These are phyloP conservation scores for Fusarium sublunatum DNA, from an alignment of 2,329 filamentous ascomycete genomes.

Conservation along the genomic window DNA sequence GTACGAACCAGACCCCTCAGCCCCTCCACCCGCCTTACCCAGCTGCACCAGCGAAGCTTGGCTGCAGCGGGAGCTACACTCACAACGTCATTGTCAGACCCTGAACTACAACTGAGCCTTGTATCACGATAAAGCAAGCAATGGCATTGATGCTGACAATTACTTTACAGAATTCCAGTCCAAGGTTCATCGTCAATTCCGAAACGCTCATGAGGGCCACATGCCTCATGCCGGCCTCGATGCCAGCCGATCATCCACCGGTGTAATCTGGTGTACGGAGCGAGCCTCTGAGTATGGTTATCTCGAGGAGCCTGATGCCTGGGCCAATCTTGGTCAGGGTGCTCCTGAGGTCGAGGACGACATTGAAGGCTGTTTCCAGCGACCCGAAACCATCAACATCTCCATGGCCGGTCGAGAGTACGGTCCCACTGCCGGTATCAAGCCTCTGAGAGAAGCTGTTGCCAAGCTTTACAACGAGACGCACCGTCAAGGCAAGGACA, in stretches of 20 bases:
- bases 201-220: constrained; percentile 89
- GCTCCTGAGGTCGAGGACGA: constrained; percentile 94
- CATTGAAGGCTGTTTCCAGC: constrained; percentile 87
- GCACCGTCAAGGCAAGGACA: constrained; percentile 86
- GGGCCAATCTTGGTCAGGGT: constrained; percentile 95
- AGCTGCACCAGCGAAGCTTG: constrained; percentile 22
- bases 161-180: constrained; percentile 76
- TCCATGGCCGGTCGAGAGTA: constrained; percentile 86
- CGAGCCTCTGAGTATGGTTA: constrained; percentile 90
- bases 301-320: constrained; percentile 80
- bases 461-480: constrained; percentile 93
- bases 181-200: constrained; percentile 88
- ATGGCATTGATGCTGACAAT: neutral
- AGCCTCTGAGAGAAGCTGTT: constrained; percentile 87
- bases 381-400: constrained; percentile 82
- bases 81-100: constrained; percentile 37
- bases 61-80: constrained; percentile 24
- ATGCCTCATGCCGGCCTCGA: constrained; percentile 92
- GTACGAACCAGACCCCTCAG: constrained; percentile 29
- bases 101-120: neutral
- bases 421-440: constrained; percentile 93
- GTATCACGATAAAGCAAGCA: neutral
- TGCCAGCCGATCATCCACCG: constrained; percentile 86
- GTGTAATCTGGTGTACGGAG: constrained; percentile 93
- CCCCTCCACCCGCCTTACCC: constrained; percentile 35